Evolutionary conservation across 306 rosid species (phyloP), one percentile per base, ranked within the genome.

Genomic region (Abrus pulchellus): DNA sequence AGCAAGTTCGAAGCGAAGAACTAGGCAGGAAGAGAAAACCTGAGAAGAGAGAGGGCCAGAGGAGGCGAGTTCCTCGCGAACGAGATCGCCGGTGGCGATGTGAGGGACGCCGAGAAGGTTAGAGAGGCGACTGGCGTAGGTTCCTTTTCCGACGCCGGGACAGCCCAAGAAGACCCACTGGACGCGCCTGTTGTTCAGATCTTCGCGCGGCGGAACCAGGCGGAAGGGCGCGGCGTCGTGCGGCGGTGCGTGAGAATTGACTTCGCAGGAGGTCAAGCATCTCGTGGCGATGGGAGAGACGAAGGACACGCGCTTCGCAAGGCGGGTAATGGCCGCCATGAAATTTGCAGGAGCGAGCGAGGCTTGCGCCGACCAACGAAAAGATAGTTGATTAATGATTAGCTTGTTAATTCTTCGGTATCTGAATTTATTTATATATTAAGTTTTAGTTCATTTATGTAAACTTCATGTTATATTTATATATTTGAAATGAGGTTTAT

Each of bases 111-210:
- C 89, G 45, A 95, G 93, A 69, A 91, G 97, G 47, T 81, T 87
- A n/a, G 83, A 95, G 10, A 95, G 89, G 6, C 99, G 99, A 45
- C 96, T 89, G 1, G 99, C 94, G 64, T 93, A 91, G 5, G 99
- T 95, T 1, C 99, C 99, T 80, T 93, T 93, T 0, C 99, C 99
- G 72, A 95, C 98, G 78, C 99, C 99, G 2, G 99, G 96, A 41
- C 92, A 93, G 47, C 97, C 99, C 7, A 90, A 80, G 80, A 95
- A 95, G 6, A 91, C 92, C 98, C 99, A 95, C 70, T 91, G 97
- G 52, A 95, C 92, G 73, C 80, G 87, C 34, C 88, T 80, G 79
- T 89, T 88, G 50, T 66, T 68, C 7, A 77, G 88, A 81, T 88
- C 94, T 30, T 84, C 83, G 40, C 84, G 83, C 7, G 68, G 80